A percentile compares a stretch with the other conserved stretches of the same genome.
Evolutionary conservation across 371 early-diverging fungal species (phyloP).

Genomic region (Mucor racemosus): DNA sequence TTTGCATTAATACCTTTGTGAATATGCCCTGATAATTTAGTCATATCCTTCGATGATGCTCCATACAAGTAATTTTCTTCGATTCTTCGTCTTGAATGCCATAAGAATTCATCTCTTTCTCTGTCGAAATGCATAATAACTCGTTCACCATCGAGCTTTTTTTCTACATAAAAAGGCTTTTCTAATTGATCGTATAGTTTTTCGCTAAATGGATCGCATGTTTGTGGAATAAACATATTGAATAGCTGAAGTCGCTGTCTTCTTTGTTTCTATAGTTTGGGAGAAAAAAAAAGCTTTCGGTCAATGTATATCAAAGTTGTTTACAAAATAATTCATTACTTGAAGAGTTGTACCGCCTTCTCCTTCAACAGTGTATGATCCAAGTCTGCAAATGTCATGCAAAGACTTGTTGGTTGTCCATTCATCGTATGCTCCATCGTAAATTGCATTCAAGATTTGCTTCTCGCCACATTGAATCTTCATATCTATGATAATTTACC

Average conservation of each 20-base stretch:
- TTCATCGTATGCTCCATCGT: constrained; percentile 34
- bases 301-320: background rate
- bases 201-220: background rate
- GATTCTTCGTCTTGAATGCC: constrained; percentile 57
- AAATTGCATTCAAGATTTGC: constrained; percentile 50
- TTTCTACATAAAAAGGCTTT: constrained; percentile 71
- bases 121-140: constrained; percentile 71
- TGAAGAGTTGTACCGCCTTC: background rate
- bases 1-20: constrained; percentile 23
- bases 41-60: constrained; percentile 5
- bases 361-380: background rate
- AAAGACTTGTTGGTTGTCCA: constrained; percentile 51
- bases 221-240: constrained; percentile 1
- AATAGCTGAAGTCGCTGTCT: background rate
- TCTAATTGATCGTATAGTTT: background rate
- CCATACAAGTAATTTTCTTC: constrained; percentile 22
- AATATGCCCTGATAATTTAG: constrained; percentile 29
- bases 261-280: background rate
- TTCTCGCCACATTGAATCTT: constrained; percentile 75
- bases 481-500: constrained; percentile 47
- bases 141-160: constrained; percentile 83
- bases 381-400: constrained; percentile 17
- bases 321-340: background rate
- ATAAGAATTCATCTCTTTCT: constrained; percentile 48
- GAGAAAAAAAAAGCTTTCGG: background rate